Base-by-base conservation (phyloP, 495 filamentous ascomycete genomes). In the Penicillium tannophilum region DNA sequence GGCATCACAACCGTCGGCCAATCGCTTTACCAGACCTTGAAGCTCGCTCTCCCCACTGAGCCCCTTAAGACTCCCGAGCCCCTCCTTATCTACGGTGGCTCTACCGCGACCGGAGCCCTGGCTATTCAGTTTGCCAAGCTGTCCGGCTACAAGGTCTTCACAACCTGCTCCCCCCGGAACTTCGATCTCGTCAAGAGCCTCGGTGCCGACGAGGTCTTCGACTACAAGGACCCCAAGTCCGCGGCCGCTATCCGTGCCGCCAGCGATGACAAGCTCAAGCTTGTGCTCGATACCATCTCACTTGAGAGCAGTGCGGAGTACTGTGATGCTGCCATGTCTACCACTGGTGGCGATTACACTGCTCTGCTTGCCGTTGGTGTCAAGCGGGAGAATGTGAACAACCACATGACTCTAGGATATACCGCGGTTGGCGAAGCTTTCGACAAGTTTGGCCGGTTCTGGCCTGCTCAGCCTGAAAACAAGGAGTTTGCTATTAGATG, bases 61-160 rank as follows among this genome's bases (percentile, higher is more conserved):
- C 68, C 72, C 7, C 67, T 57, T 7, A 55, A 61, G 55, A 56
- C 67, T 33, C 47, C 50, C 9, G 58, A 64, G 1, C 63, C 67
- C 0, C 59, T 86, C 30, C 66, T 87, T 19, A 75, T 87, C 23
- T 86, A 84, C 69, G 84, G 85, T 10, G 81, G 79, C 14, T 76
- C 73, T 11, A 79, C 79, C 5, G 72, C 76, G 9, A 86, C 83
- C 4, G 85, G 82, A 1, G 79, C 79, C n/a, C 71, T 86, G 26
- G 82, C 80, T 6, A 82, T 85, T 16, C 85, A 88, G 56, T 76
- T 81, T 31, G 81, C 83, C 28, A 80, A 75, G 56, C 61, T 80
- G 56, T 76, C 67, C 28, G 72, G 68, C 30, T 72, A 75, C 50
- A 76, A 63, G 60, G 68, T 62, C 45, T 52, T 64, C 58, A 78